Evolutionary conservation across 305 asterid species (phyloP), one percentile per base, ranked within the genome.

Genomic region (Plantago rigida): DNA sequence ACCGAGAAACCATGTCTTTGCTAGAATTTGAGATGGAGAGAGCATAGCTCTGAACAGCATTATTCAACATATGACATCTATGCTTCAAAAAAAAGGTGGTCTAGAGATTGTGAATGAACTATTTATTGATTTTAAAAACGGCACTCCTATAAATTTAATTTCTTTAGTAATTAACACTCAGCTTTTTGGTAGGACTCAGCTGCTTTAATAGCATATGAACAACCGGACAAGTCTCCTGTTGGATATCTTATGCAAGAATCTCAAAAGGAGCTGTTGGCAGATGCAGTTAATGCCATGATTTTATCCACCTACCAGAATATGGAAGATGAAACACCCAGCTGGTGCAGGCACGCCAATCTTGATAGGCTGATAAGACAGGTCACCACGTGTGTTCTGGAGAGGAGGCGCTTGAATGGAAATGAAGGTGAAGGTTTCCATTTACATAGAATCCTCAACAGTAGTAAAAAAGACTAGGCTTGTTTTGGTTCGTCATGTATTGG

Each of bases 201-300:
- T 65, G 86, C 92, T 57, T 77, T 91, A 69, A 71, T 91, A 71
- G 98, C 95, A 13, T 88, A 85, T 26, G 95, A 82, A 65, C 74
- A 80, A 53, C 96, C 98, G 47, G 73, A 73, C 61, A 74, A 74
- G 54, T 82, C 87, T 31, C 74, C 86, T 8, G 87, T 91, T 39
- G 98, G 92, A 63, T 91, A 91, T 75, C 87, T 91, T 62, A 88
- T 91, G 50, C 78, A 71, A 57, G 90, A 87, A 22, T 67, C 94
- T 50, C 98, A 91, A 69, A 77, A 92, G 49, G 98, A 86, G 65
- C 81, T 86, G 52, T 85, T 86, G 74, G 98, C 96, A 7, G 96
- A 91, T 80, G 95, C 96, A 12, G 83, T 86, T 59, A 91, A 91
- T 31, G 85, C 96, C 14, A 69, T 62, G 73, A 69, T 91, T 61